phyloP scores from a whole-genome alignment of 495 filamentous ascomycete species.

The Neurospora sp. region DNA sequence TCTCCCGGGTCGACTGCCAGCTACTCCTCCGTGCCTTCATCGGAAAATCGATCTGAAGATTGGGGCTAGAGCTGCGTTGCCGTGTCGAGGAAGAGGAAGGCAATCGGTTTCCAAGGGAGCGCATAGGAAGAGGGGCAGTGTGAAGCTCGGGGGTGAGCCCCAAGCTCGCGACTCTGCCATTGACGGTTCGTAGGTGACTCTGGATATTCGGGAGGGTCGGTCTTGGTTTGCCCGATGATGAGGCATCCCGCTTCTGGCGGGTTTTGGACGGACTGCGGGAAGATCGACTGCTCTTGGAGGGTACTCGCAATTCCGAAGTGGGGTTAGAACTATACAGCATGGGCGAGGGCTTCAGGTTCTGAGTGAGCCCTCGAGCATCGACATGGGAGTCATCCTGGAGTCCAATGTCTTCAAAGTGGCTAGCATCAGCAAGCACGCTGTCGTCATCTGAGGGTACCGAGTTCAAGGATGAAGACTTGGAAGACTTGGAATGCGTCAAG shows the following conservation, averaged over 20 bases:
- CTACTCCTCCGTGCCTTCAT: conserved; percentile 45
- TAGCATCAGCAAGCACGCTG: conserved; percentile 55
- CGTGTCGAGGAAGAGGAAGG: conserved; percentile 19
- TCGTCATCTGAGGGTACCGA: conserved; percentile 63
- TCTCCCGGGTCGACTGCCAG: conserved; percentile 58
- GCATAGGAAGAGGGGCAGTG: conserved; percentile 20
- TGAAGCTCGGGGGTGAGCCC: conserved; percentile 23
- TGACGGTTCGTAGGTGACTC: conserved; percentile 19
- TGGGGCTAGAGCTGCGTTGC: conserved; percentile 32
- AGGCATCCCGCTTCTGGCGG: conserved; percentile 16
- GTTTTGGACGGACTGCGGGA: conserved; percentile 16
- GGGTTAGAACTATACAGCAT: conserved; percentile 33
- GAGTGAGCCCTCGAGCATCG: conserved; percentile 29
- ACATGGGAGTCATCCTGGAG: conserved; percentile 55
- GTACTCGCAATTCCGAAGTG: conserved; percentile 31
- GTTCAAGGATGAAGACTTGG: conserved; percentile 80
- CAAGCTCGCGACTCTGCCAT: conserved; percentile 22
- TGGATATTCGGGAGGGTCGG: conserved; percentile 20
- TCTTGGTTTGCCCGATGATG: conserved; percentile 7
- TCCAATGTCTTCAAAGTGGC: conserved; percentile 89
- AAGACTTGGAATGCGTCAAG: conserved; percentile 76
- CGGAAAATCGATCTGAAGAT: conserved; percentile 30
- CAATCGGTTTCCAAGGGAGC: conserved; percentile 27
- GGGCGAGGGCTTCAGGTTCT: conserved; percentile 32
- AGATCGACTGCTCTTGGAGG: conserved; percentile 26